A percentile compares a stretch with the other conserved stretches of the same genome.
phyloP scores from a whole-genome alignment of 2,329 filamentous ascomycete genomes.

The Alternaria sp. region DNA sequence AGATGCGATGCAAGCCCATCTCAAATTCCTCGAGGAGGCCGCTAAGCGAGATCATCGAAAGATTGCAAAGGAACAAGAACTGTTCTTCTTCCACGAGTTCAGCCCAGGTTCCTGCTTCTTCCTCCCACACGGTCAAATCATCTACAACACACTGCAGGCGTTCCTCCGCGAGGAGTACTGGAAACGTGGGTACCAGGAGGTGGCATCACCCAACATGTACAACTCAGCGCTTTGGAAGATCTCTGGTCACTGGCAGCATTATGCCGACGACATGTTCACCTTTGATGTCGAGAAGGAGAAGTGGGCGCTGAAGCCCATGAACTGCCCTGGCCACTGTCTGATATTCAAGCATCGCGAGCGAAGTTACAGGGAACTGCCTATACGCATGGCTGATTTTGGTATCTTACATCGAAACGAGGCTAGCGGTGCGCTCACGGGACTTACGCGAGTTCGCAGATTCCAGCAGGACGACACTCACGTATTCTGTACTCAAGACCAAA shows the following conservation, averaged over 20 bases:
- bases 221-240: constrained; percentile 92
- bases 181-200: constrained; percentile 92
- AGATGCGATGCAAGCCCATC: constrained; percentile 90
- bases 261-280: constrained; percentile 96
- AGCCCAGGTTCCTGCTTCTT: constrained; percentile 96
- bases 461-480: constrained; percentile 97
- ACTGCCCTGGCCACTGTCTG: constrained; percentile 93
- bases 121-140: constrained; percentile 88
- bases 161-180: constrained; percentile 89
- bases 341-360: constrained; percentile 85
- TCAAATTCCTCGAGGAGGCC: constrained; percentile 96
- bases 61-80: constrained; percentile 93
- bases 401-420: constrained; percentile 95
- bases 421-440: constrained; percentile 86
- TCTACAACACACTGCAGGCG: constrained; percentile 86
- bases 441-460: constrained; percentile 92
- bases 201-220: constrained; percentile 96
- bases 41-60: constrained; percentile 95
- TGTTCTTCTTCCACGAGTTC: constrained; percentile 94
- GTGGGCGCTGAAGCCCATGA: constrained; percentile 95
- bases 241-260: constrained; percentile 91
- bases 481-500: constrained; percentile 87
- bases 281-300: constrained; percentile 83
- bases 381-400: constrained; percentile 94
- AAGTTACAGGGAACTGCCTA: constrained; percentile 88